A percentile compares a stretch with the other conserved stretches of the same genome.
Conservation (phyloP, 805 yeast species). For the Cyberlindnera mrakii region DNA sequence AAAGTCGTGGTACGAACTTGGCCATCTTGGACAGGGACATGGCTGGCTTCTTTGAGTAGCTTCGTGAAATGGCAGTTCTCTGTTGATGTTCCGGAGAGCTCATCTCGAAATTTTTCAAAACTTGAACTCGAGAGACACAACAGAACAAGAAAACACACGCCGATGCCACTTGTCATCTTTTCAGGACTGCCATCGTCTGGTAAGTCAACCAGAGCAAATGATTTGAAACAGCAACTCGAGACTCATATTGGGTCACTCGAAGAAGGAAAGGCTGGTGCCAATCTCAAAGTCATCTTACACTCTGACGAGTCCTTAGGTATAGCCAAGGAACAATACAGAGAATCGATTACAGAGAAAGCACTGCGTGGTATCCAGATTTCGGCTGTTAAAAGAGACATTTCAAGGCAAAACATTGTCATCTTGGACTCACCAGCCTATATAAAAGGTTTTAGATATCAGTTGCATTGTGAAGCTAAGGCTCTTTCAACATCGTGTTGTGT, state of each 20-base stretch:
- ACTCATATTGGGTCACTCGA: constrained; percentile 35
- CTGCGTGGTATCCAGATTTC: constrained; percentile 82
- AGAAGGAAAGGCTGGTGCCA: constrained; percentile 42
- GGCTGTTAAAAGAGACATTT: constrained; percentile 78
- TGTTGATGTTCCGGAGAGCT: neutral
- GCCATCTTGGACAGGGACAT: neutral
- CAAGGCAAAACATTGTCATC: constrained; percentile 66
- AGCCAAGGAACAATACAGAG: constrained; percentile 57
- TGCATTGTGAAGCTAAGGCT: constrained; percentile 89
- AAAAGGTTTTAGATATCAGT: constrained; percentile 91
- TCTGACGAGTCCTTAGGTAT: constrained; percentile 77
- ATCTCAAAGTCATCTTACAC: constrained; percentile 59
- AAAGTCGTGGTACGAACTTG: constrained; percentile 56
- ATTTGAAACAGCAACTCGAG: constrained; percentile 44
- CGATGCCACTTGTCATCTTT: constrained; percentile 79
- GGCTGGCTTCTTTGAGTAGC: no score
- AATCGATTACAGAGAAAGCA: constrained; percentile 70
- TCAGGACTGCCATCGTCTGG: constrained; percentile 88
- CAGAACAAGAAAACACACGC: neutral
- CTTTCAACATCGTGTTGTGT: constrained; percentile 77
- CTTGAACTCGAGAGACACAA: neutral
- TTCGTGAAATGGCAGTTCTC: neutral
- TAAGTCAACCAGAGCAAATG: constrained; percentile 67
- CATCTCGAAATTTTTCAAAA: constrained; percentile 6
- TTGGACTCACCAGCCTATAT: constrained; percentile 85